phyloP scores from a whole-genome alignment of 139 green algal genomes.

The Picochlorum sp. region DNA sequence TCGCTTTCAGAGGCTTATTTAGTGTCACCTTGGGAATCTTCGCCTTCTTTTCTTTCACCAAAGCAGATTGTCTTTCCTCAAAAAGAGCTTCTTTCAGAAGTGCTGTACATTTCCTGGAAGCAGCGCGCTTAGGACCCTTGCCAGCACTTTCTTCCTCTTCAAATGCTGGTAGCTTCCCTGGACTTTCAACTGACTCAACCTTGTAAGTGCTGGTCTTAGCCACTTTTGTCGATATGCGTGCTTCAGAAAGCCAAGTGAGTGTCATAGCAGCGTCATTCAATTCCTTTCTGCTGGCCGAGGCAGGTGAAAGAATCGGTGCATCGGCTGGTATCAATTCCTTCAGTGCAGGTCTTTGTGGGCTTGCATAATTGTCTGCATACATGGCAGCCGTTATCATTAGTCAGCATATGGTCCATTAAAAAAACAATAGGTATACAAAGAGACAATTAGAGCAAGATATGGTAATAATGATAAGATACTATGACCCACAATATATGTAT shows the following conservation, averaged over 20 bases:
- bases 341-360: background rate
- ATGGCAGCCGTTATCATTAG: background rate
- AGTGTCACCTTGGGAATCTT: background rate
- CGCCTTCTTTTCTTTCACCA: background rate
- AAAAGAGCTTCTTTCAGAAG: background rate
- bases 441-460: no score
- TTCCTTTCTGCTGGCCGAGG: background rate
- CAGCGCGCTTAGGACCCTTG: background rate
- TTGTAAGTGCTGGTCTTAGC: background rate
- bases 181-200: background rate
- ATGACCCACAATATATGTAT: no score
- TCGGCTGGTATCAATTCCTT: background rate
- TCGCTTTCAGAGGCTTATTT: background rate
- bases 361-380: background rate
- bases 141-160: background rate
- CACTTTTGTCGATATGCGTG: background rate
- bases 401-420: background rate
- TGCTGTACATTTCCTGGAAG: background rate
- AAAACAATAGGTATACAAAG: no score
- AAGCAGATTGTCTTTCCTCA: background rate
- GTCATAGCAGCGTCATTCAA: conserved; percentile 7
- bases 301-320: background rate
- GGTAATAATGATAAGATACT: no score
- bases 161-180: no score
- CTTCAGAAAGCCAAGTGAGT: conserved; percentile 4